A percentile compares a stretch with the other conserved stretches of the same genome.
phyloP scores from a whole-genome alignment of 139 green algal species.

The Chlamydomonas incerta region DNA sequence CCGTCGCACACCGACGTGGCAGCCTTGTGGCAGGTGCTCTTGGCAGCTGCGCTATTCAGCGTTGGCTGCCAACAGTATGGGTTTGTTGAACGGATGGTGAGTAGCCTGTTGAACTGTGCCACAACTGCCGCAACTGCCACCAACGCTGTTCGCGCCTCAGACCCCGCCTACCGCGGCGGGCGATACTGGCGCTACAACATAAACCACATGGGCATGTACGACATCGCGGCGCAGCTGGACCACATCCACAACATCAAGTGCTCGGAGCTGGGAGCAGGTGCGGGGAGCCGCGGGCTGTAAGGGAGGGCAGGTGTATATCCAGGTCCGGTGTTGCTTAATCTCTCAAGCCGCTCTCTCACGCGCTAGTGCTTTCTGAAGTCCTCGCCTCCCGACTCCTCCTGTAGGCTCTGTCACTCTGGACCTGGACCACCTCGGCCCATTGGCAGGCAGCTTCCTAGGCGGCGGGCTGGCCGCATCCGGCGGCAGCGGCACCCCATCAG shows the following conservation, averaged over 20 bases:
- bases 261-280: slow-evolving; percentile 71
- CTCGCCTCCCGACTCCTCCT: too few relatives aligned
- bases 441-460: slow-evolving; percentile 1
- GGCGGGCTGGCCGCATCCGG: background rate
- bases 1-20: too few relatives aligned
- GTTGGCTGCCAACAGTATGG: too few relatives aligned
- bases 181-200: slow-evolving; percentile 90
- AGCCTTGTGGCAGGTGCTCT: too few relatives aligned
- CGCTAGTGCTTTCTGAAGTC: too few relatives aligned
- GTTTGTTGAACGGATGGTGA: too few relatives aligned
- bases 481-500: background rate
- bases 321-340: too few relatives aligned
- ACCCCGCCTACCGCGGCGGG: slow-evolving; percentile 51
- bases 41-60: too few relatives aligned
- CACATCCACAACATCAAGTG: slow-evolving; percentile 90
- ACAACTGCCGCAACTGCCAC: too few relatives aligned
- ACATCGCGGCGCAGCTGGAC: slow-evolving; percentile 82
- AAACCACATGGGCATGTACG: slow-evolving; percentile 86
- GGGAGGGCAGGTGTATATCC: too few relatives aligned
- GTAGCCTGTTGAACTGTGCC: too few relatives aligned
- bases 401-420: slow-evolving; percentile 41
- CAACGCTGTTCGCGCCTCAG: slow-evolving; percentile 15
- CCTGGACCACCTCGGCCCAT: slow-evolving; percentile 41
- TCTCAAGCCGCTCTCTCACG: too few relatives aligned
- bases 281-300: background rate